A percentile compares a stretch with the other conserved stretches of the same genome.
phyloP scores from a whole-genome alignment of 176 grass and related monocot genomes.

The Luzula sylvatica region DNA sequence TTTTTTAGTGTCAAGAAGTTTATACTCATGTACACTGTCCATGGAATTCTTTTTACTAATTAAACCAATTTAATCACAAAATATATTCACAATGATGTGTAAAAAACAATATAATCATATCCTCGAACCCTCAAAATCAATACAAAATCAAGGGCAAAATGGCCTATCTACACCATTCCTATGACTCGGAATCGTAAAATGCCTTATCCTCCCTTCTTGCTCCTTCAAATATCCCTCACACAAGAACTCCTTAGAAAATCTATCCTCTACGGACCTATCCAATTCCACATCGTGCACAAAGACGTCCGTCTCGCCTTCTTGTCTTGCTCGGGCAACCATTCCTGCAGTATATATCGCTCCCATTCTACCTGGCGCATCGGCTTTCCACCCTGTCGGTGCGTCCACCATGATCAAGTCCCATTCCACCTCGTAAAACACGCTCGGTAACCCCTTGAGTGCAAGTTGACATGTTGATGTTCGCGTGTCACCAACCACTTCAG shows the following conservation, averaged over 20 bases:
- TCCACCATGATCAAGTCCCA: conserved; percentile 67
- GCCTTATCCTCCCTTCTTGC: conserved; percentile 44
- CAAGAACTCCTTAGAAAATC: conserved; percentile 34
- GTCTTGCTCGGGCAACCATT: conserved; percentile 33
- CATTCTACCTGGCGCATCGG: conserved; percentile 52
- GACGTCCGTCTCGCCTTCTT: conserved; percentile 43
- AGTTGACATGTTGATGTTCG: conserved; percentile 27
- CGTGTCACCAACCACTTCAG: conserved; percentile 19
- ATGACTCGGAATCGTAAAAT: conserved; percentile 52
- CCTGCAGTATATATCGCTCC: conserved; percentile 48
- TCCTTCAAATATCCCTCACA: conserved; percentile 53
- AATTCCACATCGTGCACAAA: conserved; percentile 50
- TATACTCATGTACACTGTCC: too few relatives aligned
- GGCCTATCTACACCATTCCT: conserved; percentile 21
- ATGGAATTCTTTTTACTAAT: too few relatives aligned
- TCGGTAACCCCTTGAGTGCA: conserved; percentile 41
- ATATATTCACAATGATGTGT: not conserved
- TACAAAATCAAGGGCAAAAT: conserved; percentile 46
- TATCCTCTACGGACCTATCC: conserved; percentile 31
- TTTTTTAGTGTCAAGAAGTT: too few relatives aligned
- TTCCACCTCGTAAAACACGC: conserved; percentile 43
- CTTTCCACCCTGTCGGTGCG: conserved; percentile 55
- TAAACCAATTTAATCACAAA: not conserved
- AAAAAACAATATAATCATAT: conserved; percentile 4
- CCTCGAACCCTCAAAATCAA: not conserved